Conservation (phyloP, 1,139 yeast species). For the Blastobotrys apis region DNA sequence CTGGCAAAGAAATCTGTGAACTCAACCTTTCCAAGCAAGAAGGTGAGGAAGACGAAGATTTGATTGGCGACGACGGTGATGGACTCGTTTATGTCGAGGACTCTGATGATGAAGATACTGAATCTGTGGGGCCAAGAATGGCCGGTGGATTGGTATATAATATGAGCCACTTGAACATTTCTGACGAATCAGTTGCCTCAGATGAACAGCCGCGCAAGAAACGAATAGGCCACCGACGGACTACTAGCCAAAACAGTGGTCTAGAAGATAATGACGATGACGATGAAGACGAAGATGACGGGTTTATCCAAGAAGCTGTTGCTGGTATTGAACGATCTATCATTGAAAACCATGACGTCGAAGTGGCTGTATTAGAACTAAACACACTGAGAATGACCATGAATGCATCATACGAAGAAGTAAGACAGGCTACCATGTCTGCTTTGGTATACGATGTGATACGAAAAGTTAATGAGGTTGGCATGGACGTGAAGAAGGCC, state of each 20-base stretch:
- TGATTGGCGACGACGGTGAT: conserved; percentile 57
- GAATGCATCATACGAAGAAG: conserved; percentile 93
- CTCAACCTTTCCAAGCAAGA: conserved; percentile 25
- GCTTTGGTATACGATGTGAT: conserved; percentile 67
- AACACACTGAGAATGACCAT: conserved; percentile 95
- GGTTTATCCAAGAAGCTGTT: conserved; percentile 79
- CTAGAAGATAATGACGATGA: conserved; percentile 23
- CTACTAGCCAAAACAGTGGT: conserved; percentile 24
- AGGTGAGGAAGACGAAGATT: conserved; percentile 28
- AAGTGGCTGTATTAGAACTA: conserved; percentile 86
- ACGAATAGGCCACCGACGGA: conserved; percentile 23
- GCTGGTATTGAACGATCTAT: conserved; percentile 93
- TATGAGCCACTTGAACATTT: conserved; percentile 59
- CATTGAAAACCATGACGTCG: conserved; percentile 86
- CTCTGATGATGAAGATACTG: conserved; percentile 42
- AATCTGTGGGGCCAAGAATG: conserved; percentile 36
- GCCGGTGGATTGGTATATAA: conserved; percentile 46
- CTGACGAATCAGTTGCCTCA: conserved; percentile 66
- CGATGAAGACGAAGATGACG: conserved; percentile 62
- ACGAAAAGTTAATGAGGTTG: conserved; percentile 70
- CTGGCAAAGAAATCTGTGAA: conserved; percentile 23
- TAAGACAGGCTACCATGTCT: conserved; percentile 70
- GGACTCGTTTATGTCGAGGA: conserved; percentile 54
- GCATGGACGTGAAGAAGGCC: conserved; percentile 72
- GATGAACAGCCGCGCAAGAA: conserved; percentile 14